A percentile compares a stretch with the other conserved stretches of the same genome.
These are phyloP conservation scores for Aspergillus sp. DNA, from an alignment of 2,329 filamentous ascomycete species.

Conservation along the genomic window DNA sequence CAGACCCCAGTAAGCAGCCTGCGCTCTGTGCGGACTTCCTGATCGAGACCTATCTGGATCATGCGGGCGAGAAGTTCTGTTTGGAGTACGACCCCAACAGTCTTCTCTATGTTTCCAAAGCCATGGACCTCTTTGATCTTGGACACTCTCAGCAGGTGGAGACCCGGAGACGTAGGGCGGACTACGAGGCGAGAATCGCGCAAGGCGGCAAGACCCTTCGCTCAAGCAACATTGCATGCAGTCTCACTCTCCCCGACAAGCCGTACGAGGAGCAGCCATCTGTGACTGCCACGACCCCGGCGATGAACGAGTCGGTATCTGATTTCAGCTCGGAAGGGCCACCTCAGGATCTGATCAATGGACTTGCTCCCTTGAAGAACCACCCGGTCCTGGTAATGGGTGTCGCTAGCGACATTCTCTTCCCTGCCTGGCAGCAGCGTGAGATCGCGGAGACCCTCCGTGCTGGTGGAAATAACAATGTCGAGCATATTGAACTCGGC, in stretches of 20 bases:
- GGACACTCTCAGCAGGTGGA: slow-evolving; percentile 68
- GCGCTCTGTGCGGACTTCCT: slow-evolving; percentile 96
- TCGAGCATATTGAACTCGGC: slow-evolving; percentile 86
- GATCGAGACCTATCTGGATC: slow-evolving; percentile 96
- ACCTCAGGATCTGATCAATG: slow-evolving; percentile 75
- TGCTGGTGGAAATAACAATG: slow-evolving; percentile 72
- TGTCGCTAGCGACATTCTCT: slow-evolving; percentile 92
- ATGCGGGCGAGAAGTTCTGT: slow-evolving; percentile 97
- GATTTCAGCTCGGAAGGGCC: slow-evolving; percentile 47
- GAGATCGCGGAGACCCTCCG: slow-evolving; percentile 85
- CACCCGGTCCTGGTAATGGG: slow-evolving; percentile 87
- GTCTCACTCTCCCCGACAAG: slow-evolving; percentile 73
- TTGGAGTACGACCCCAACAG: slow-evolving; percentile 96
- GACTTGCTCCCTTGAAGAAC: slow-evolving; percentile 68
- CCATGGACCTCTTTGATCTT: slow-evolving; percentile 97
- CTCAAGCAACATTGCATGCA: slow-evolving; percentile 60
- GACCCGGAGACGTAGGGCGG: slow-evolving; percentile 60
- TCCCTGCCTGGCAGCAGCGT: slow-evolving; percentile 96
- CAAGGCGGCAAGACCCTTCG: slow-evolving; percentile 38
- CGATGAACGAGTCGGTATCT: slow-evolving; percentile 31
- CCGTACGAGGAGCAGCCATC: slow-evolving; percentile 86
- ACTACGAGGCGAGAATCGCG: slow-evolving; percentile 59
- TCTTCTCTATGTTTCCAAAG: slow-evolving; percentile 92
- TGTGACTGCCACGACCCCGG: slow-evolving; percentile 39
- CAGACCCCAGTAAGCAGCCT: slow-evolving; percentile 81